Conservation (phyloP, 164 flowering plant genomes). For the Protea cynaroides region DNA sequence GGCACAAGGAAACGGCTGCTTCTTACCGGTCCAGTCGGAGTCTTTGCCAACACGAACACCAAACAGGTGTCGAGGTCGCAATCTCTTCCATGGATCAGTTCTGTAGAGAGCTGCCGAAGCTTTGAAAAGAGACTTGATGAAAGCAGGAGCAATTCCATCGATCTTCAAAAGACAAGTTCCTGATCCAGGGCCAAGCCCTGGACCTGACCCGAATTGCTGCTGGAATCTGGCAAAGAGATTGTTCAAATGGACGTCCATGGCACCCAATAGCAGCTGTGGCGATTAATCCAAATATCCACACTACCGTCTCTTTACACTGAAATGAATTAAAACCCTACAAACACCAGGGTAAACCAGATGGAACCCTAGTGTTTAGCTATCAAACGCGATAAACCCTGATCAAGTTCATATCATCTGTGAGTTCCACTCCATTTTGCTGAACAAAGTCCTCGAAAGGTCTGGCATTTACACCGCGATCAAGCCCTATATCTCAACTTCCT, state of each 20-base stretch:
- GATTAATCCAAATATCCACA: too few species aligned
- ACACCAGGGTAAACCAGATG: too few species aligned
- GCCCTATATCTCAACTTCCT: too few species aligned
- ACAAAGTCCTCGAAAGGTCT: too few species aligned
- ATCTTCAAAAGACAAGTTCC: conserved; percentile 52
- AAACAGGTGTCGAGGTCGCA: conserved; percentile 52
- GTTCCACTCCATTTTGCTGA: too few species aligned
- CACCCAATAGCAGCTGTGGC: too few species aligned
- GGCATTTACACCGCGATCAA: too few species aligned
- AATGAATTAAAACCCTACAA: too few species aligned
- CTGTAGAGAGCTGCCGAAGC: conserved; percentile 63
- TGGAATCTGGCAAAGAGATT: conserved; percentile 46
- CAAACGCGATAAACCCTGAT: too few species aligned
- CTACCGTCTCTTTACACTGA: too few species aligned
- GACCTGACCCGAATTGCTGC: conserved; percentile 66
- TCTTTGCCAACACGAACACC: conserved; percentile 61
- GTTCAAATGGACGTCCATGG: conserved; percentile 66
- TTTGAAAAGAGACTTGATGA: conserved; percentile 45
- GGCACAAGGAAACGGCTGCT: conserved; percentile 57
- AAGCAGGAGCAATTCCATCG: conserved; percentile 40
- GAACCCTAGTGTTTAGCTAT: too few species aligned
- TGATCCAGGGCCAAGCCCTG: conserved; percentile 72
- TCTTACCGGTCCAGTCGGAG: conserved; percentile 54
- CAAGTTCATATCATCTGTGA: too few species aligned
- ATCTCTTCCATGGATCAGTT: conserved; percentile 64